Evolutionary conservation across 495 filamentous ascomycete genomes (phyloP).

Genomic region (Penicillium crystallinum): DNA sequence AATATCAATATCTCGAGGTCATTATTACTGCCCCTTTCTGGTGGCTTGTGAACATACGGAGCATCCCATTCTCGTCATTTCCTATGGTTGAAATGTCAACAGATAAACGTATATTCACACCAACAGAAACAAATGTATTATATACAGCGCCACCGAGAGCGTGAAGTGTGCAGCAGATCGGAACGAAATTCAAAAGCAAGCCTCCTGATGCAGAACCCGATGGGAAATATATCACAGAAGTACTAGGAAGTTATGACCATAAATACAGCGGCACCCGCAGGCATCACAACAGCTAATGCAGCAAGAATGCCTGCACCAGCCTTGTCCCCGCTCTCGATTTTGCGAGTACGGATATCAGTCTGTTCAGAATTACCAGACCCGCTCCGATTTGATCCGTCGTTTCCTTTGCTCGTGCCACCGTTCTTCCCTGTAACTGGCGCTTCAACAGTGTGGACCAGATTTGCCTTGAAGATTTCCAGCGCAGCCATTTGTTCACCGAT

Average conservation of each 20-base stretch:
- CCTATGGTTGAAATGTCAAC: too few species aligned
- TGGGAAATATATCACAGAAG: not conserved
- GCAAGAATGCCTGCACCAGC: conserved; percentile 60
- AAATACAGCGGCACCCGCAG: conserved; percentile 42
- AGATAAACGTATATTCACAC: too few species aligned
- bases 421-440: conserved; percentile 53
- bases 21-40: too few species aligned
- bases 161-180: too few species aligned
- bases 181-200: too few species aligned
- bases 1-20: too few species aligned
- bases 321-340: conserved; percentile 48
- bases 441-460: conserved; percentile 34
- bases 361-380: not conserved
- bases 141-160: too few species aligned
- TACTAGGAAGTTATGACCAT: conserved; percentile 18
- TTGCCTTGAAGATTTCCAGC: conserved; percentile 56
- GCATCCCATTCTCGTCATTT: too few species aligned
- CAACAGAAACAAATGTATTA: too few species aligned
- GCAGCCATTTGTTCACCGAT: conserved; percentile 67
- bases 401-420: conserved; percentile 65
- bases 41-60: too few species aligned
- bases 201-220: not conserved
- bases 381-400: conserved; percentile 51
- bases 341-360: conserved; percentile 6
- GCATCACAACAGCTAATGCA: conserved; percentile 31